Percentiles rank a stretch among this genome's conserved stretches.
Evolutionary conservation across 768 basidiomycete genomes (phyloP).

Genomic region (Pulveroboletus sp.): DNA sequence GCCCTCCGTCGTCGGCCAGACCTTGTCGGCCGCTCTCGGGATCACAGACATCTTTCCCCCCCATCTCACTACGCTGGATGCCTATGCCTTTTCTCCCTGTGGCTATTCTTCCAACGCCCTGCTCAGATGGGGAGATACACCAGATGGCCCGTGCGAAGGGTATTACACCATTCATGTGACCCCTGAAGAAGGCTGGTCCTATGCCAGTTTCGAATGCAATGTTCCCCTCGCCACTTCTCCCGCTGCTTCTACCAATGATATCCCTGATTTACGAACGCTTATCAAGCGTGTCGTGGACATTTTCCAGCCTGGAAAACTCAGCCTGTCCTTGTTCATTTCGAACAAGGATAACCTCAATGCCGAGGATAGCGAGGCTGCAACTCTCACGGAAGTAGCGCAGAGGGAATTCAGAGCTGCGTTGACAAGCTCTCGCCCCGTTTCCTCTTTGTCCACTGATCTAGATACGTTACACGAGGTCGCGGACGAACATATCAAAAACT

Average conservation of each 20-base stretch:
- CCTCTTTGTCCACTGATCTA: slow-evolving; percentile 20
- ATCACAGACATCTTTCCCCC: slow-evolving; percentile 81
- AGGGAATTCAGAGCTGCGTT: slow-evolving; percentile 69
- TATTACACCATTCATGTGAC: slow-evolving; percentile 99
- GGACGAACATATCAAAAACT: slow-evolving; percentile 36
- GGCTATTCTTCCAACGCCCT: slow-evolving; percentile 96
- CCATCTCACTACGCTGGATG: slow-evolving; percentile 80
- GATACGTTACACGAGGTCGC: slow-evolving; percentile 13
- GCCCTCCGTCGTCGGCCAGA: slow-evolving; percentile 27
- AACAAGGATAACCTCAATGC: slow-evolving; percentile 46
- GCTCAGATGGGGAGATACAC: slow-evolving; percentile 51
- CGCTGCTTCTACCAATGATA: slow-evolving; percentile 31
- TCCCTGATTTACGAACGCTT: slow-evolving; percentile 78
- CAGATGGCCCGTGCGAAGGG: slow-evolving; percentile 58
- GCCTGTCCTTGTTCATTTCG: slow-evolving; percentile 89
- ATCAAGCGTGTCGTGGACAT: slow-evolving; percentile 88
- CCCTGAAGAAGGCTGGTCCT: slow-evolving; percentile 97
- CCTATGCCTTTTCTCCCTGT: slow-evolving; percentile 92
- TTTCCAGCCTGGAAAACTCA: slow-evolving; percentile 85
- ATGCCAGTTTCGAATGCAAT: slow-evolving; percentile 98
- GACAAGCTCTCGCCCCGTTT: slow-evolving; percentile 28
- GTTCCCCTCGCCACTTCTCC: slow-evolving; percentile 57
- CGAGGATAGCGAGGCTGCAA: slow-evolving; percentile 48
- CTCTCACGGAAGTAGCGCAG: slow-evolving; percentile 69
- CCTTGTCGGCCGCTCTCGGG: slow-evolving; percentile 68